These are phyloP conservation scores for Piloderma croceum DNA, from an alignment of 768 basidiomycete genomes.

Conservation along the genomic window DNA sequence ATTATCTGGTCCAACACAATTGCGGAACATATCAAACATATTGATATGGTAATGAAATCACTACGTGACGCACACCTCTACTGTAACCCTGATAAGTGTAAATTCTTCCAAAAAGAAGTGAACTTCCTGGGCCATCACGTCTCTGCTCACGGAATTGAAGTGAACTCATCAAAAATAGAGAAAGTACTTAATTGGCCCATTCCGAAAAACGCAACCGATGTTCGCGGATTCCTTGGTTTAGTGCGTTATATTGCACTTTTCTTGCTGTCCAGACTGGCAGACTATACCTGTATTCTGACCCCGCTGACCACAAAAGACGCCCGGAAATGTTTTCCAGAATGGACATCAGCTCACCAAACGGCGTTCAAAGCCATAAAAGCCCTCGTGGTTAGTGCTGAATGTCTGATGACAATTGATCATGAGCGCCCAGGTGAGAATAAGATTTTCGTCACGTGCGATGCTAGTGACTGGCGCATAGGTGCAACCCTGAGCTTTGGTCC, in stretches of 20 bases:
- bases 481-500: too few species aligned
- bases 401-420: conserved; percentile 29
- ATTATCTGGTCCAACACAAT: conserved; percentile 37
- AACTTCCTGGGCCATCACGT: conserved; percentile 26
- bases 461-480: too few species aligned
- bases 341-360: conserved; percentile 22
- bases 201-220: conserved; percentile 14
- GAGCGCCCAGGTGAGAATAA: conserved; percentile 19
- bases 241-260: conserved; percentile 25
- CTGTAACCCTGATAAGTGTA: conserved; percentile 25
- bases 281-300: conserved; percentile 23
- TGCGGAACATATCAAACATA: conserved; percentile 29
- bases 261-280: conserved; percentile 22
- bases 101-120: conserved; percentile 18
- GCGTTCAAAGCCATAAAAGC: conserved; percentile 34
- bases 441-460: too few species aligned
- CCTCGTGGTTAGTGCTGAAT: conserved; percentile 19
- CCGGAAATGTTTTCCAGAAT: conserved; percentile 16
- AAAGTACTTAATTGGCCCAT: conserved; percentile 25
- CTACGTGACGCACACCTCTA: conserved; percentile 26
- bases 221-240: conserved; percentile 22
- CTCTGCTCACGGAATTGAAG: conserved; percentile 19
- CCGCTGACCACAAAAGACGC: conserved; percentile 19
- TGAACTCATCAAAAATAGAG: conserved; percentile 19
- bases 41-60: conserved; percentile 23